Evolutionary conservation across 1,284 basidiomycete species (phyloP), one percentile per base, ranked within the genome.

Genomic region (Cryptococcus wingfieldii): DNA sequence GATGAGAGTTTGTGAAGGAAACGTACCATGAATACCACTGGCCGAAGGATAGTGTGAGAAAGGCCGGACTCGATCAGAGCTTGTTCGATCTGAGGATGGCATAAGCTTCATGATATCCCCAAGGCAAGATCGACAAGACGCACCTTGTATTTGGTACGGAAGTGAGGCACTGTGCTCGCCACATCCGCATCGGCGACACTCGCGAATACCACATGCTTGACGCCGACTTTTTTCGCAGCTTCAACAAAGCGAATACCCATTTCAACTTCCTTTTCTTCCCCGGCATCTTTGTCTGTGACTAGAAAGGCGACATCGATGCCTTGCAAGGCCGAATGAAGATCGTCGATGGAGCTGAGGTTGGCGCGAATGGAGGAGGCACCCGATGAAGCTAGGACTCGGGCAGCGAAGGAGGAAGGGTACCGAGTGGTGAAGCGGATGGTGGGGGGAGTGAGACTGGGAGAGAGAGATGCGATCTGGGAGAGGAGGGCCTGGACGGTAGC

Each of bases 371-470:
- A 52, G 28, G 66, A 65, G 16, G 79, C 67, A 28, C 62, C 61
- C 23, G 74, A 62, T 13, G 59, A 38, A 2, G 62, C 50, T 1
- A 79, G 68, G 5, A 48, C 34, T 45, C 66, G 64, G 2, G 78
- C 77, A 2, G 65, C 38, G 2, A 74, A 58, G 6, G 77, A 77
- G 6, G 63, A 54, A 1, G 73, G 18, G 9, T 74, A 75, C 14
- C 80, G 76, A 12, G 80, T 80, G 42, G 81, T 59, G 10, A 78
- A 80, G 25, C 78, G 64, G 38, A 79, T 78, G 1, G 6, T 34
- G 31, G 31, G 31, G 31, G 31, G 5, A 8, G 31, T 34, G 10
- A 10, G 7, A 34, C 7, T 10, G 31, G 31, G 10, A 16, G 41
- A 42, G 16, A 42, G 13, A 4, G 56, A 49, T 31, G 61, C 51